Evolutionary conservation across 208 protist genomes (phyloP).

Genomic region (Borovskyia barvae): DNA sequence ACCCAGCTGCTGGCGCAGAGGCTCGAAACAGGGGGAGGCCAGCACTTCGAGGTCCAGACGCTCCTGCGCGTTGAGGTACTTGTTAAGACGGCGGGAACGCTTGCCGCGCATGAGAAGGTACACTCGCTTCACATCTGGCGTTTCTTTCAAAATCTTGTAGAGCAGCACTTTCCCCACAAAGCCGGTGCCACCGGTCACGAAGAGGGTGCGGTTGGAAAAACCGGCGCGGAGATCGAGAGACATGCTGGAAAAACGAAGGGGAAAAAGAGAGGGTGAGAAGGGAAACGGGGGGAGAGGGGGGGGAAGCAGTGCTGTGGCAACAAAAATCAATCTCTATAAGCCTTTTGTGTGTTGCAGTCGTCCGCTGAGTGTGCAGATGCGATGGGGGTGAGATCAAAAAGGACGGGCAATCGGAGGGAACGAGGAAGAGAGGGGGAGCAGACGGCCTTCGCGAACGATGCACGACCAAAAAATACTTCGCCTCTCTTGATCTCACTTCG

Average conservation of each 20-base stretch:
- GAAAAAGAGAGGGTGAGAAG: background rate
- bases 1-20: slow-evolving; percentile 49
- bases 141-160: slow-evolving; percentile 79
- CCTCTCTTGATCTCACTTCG: too few relatives aligned
- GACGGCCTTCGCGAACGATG: too few relatives aligned
- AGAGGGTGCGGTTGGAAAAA: slow-evolving; percentile 64
- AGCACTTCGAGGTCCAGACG: slow-evolving; percentile 79
- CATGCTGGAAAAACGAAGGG: slow-evolving; percentile 19
- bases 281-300: background rate
- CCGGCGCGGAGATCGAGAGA: slow-evolving; percentile 60
- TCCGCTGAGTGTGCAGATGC: too few relatives aligned
- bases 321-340: too few relatives aligned
- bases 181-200: slow-evolving; percentile 82
- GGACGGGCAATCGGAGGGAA: too few relatives aligned
- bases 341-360: too few relatives aligned
- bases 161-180: slow-evolving; percentile 88
- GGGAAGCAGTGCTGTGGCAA: background rate
- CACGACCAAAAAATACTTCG: too few relatives aligned
- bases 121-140: slow-evolving; percentile 62
- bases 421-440: too few relatives aligned
- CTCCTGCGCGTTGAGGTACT: slow-evolving; percentile 61
- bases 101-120: slow-evolving; percentile 84
- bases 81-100: slow-evolving; percentile 63
- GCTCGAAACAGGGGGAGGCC: slow-evolving; percentile 71
- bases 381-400: too few relatives aligned